Evolutionary conservation across 2,329 filamentous ascomycete species (phyloP).

Genomic region (Pseudogymnoascus sp.): DNA sequence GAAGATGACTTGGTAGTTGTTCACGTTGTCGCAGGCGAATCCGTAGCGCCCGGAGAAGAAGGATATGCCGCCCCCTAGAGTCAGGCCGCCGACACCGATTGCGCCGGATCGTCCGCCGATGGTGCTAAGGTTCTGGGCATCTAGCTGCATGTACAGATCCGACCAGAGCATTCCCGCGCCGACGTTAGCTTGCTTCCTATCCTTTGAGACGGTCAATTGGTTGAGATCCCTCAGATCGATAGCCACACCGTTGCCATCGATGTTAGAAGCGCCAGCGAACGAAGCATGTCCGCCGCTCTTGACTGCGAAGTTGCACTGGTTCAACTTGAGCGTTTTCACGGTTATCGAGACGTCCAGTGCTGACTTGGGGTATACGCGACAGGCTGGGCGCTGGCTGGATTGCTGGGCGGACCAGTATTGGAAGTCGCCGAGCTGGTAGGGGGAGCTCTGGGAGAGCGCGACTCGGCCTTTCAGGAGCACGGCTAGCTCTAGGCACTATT

Average conservation of each 20-base stretch:
- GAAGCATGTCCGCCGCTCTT: slow-evolving; percentile 33
- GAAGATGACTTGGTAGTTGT: slow-evolving; percentile 17
- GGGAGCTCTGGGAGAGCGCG: not conserved
- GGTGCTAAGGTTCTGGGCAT: slow-evolving; percentile 16
- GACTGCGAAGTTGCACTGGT: slow-evolving; percentile 27
- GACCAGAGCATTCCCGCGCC: slow-evolving; percentile 19
- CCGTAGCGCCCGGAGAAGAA: slow-evolving; percentile 23
- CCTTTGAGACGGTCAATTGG: slow-evolving; percentile 6
- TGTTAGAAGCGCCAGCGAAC: slow-evolving; percentile 16
- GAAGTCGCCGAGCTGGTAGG: not conserved
- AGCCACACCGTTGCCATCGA: slow-evolving; percentile 18
- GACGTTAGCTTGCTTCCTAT: slow-evolving; percentile 13
- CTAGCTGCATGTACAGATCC: slow-evolving; percentile 18
- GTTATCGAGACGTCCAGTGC: slow-evolving; percentile 29
- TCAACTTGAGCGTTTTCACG: slow-evolving; percentile 22
- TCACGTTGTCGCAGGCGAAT: slow-evolving; percentile 31
- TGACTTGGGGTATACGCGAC: slow-evolving; percentile 30
- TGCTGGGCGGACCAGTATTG: slow-evolving; percentile 32
- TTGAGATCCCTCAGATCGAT: slow-evolving; percentile 17
- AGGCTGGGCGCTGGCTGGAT: slow-evolving; percentile 29
- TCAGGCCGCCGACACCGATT: slow-evolving; percentile 29
- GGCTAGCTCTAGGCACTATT: not conserved
- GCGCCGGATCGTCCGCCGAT: slow-evolving; percentile 19
- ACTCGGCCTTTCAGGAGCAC: not conserved
- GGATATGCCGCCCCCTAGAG: slow-evolving; percentile 31